phyloP scores from a whole-genome alignment of 2,329 filamentous ascomycete genomes.

The Corinectria fuckeliana region DNA sequence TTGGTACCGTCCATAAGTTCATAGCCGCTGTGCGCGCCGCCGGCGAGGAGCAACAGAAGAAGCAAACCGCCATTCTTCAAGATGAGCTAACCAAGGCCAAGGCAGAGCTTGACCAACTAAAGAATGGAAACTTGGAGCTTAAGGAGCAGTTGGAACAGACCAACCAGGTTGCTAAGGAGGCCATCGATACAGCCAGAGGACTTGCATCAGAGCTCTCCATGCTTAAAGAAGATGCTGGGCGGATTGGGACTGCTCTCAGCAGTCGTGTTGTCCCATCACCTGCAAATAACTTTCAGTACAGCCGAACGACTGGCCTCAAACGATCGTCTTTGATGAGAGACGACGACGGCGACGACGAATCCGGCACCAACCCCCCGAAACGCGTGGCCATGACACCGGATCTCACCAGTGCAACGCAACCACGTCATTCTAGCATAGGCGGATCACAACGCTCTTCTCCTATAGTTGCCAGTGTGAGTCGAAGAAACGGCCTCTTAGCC shows the following conservation, averaged over 20 bases:
- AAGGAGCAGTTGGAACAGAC: slow-evolving; percentile 32
- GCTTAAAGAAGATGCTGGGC: slow-evolving; percentile 44
- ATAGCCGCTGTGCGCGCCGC: slow-evolving; percentile 10
- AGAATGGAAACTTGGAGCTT: slow-evolving; percentile 32
- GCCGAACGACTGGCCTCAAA: slow-evolving; percentile 27
- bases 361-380: slow-evolving; percentile 30
- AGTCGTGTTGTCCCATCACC: slow-evolving; percentile 28
- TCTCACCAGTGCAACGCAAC: slow-evolving; percentile 20
- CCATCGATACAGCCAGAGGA: slow-evolving; percentile 31
- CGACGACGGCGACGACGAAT: slow-evolving; percentile 11
- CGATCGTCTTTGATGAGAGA: slow-evolving; percentile 23
- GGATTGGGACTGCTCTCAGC: slow-evolving; percentile 39
- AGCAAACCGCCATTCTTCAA: slow-evolving; percentile 35
- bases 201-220: slow-evolving; percentile 41
- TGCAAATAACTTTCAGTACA: slow-evolving; percentile 18
- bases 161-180: slow-evolving; percentile 35
- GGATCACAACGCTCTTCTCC: slow-evolving; percentile 29
- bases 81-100: slow-evolving; percentile 33
- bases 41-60: slow-evolving; percentile 26
- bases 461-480: slow-evolving; percentile 11
- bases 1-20: slow-evolving; percentile 36
- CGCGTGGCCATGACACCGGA: slow-evolving; percentile 35
- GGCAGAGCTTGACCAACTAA: slow-evolving; percentile 31
- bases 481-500: slow-evolving; percentile 7
- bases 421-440: slow-evolving; percentile 11